These are phyloP conservation scores for Chalciporus sp. DNA, from an alignment of 1,284 basidiomycete species.

Conservation along the genomic window DNA sequence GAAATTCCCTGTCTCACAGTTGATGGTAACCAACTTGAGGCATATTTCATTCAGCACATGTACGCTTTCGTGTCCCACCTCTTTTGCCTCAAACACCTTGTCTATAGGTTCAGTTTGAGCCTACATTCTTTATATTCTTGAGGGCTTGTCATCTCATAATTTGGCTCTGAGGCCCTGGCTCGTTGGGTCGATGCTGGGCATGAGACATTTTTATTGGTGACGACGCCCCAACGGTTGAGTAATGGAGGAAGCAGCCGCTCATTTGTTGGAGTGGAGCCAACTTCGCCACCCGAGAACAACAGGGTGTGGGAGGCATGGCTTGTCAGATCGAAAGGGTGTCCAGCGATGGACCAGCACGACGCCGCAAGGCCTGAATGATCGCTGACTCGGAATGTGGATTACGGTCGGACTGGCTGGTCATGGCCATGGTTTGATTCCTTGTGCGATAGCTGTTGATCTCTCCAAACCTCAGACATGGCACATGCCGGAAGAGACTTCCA, in stretches of 20 bases:
- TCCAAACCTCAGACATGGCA: not conserved
- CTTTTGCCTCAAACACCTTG: too few species aligned
- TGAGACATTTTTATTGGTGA: not conserved
- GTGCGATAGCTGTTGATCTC: not conserved
- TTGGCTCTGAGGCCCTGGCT: too few species aligned
- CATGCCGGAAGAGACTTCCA: constrained; percentile 12
- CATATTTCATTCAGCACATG: too few species aligned
- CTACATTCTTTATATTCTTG: not conserved
- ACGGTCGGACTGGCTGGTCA: not conserved
- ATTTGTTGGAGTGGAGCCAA: not conserved
- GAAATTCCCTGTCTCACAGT: not conserved
- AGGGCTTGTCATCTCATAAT: too few species aligned
- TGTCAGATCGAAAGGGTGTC: not conserved
- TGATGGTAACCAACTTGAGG: not conserved
- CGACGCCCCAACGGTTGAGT: not conserved
- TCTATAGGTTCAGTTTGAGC: too few species aligned
- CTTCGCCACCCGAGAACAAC: too few species aligned
- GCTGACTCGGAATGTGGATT: not conserved
- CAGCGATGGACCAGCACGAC: not conserved
- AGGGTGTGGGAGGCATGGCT: not conserved
- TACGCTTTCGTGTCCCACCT: too few species aligned
- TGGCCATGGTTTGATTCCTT: not conserved
- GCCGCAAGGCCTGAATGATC: not conserved
- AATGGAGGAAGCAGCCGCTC: not conserved
- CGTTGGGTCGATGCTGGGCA: too few species aligned